These are phyloP conservation scores for Penicillium sp. DNA, from an alignment of 2,329 filamentous ascomycete genomes.

Conservation along the genomic window DNA sequence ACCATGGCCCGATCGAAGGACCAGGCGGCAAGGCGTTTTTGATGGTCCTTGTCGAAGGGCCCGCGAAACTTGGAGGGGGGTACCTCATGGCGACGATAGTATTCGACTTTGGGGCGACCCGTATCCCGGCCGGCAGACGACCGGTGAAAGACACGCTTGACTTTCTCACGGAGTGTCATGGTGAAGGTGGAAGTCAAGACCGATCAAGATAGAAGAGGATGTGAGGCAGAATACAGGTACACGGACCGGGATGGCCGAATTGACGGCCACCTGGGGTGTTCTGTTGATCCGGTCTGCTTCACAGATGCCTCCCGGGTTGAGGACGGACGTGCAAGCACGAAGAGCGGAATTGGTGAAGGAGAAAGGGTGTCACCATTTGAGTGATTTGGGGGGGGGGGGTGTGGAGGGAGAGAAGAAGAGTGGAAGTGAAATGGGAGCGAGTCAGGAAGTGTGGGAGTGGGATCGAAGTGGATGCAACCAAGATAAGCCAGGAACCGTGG, in stretches of 20 bases:
- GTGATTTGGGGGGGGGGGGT: constrained; percentile 2
- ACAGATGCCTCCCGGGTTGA: constrained; percentile 35
- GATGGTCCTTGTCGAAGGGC: constrained; percentile 52
- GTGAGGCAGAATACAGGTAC: neutral
- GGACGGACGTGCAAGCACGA: constrained; percentile 42
- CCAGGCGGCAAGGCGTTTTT: constrained; percentile 49
- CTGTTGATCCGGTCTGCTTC: constrained; percentile 24
- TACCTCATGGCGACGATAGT: constrained; percentile 53
- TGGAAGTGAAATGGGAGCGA: neutral
- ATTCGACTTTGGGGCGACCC: constrained; percentile 48
- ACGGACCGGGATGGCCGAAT: neutral
- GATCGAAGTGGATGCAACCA: constrained; percentile 18
- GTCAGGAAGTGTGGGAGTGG: neutral
- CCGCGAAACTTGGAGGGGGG: constrained; percentile 55
- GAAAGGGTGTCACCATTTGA: constrained; percentile 32
- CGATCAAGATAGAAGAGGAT: neutral
- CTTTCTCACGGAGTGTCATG: constrained; percentile 45
- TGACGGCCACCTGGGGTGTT: constrained; percentile 7
- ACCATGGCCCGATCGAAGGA: constrained; percentile 44
- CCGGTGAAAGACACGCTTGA: constrained; percentile 42
- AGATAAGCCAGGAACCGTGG: constrained; percentile 19
- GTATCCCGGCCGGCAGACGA: constrained; percentile 27
- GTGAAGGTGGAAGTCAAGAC: constrained; percentile 12
- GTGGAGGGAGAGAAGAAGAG: constrained; percentile 3
- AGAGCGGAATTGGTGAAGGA: constrained; percentile 19